Evolutionary conservation across 2,329 filamentous ascomycete genomes (phyloP).

Genomic region (Sporothrix humicola): DNA sequence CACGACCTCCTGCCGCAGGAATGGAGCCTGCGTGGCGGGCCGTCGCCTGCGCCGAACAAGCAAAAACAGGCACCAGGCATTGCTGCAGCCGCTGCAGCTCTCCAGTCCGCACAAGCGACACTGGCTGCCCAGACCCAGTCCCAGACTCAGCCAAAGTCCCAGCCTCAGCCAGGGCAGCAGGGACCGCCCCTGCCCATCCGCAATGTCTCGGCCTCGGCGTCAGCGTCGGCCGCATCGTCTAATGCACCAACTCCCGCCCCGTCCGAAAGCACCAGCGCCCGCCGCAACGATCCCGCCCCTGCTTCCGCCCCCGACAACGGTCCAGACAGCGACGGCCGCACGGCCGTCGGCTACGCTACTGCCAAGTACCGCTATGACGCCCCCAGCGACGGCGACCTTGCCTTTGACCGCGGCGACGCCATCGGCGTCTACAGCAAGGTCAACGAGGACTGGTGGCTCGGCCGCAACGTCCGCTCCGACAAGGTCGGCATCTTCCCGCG

Average conservation of each 20-base stretch:
- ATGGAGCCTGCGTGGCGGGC: conserved; percentile 61
- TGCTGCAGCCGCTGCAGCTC: not conserved
- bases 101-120: not conserved
- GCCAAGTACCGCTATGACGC: conserved; percentile 85
- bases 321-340: conserved; percentile 48
- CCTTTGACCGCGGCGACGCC: conserved; percentile 78
- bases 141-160: conserved; percentile 42
- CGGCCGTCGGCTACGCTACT: conserved; percentile 72
- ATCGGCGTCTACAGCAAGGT: conserved; percentile 87
- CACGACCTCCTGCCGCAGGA: conserved; percentile 75
- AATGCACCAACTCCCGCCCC: conserved; percentile 48
- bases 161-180: conserved; percentile 7
- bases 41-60: conserved; percentile 33
- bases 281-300: not conserved
- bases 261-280: conserved; percentile 39
- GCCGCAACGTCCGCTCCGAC: conserved; percentile 80
- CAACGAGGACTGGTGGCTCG: conserved; percentile 98
- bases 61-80: conserved; percentile 15
- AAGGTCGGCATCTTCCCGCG: conserved; percentile 94
- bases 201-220: conserved; percentile 51
- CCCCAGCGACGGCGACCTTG: conserved; percentile 79
- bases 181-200: conserved; percentile 44
- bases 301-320: conserved; percentile 35
- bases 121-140: no score
- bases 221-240: conserved; percentile 47